Conservation (phyloP, 2,329 filamentous ascomycete species). For the Claviceps fusiformis region DNA sequence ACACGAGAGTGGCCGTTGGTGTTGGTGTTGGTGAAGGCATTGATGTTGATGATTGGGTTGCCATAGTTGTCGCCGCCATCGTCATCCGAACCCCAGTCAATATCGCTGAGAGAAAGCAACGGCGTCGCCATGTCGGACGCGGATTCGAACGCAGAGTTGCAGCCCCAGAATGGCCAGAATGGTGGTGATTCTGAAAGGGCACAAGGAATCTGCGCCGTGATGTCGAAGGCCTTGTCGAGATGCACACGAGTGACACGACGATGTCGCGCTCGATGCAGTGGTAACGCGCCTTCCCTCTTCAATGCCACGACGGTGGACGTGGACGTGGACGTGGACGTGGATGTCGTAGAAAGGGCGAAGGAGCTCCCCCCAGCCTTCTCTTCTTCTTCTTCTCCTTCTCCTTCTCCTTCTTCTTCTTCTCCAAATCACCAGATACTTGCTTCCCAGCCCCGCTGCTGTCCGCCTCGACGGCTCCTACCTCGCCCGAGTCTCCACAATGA, state of each 20-base stretch:
- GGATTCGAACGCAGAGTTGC: background rate
- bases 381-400: background rate
- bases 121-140: background rate
- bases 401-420: background rate
- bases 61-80: background rate
- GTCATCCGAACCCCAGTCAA: slow-evolving; percentile 8
- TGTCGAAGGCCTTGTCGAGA: background rate
- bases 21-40: background rate
- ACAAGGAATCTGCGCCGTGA: too few relatives aligned
- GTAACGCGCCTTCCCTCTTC: slow-evolving; percentile 1
- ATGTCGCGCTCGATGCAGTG: background rate
- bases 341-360: background rate
- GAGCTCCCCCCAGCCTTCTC: background rate
- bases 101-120: slow-evolving; percentile 1
- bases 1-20: background rate
- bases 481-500: background rate
- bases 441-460: too few relatives aligned
- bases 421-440: background rate
- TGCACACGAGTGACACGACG: too few relatives aligned
- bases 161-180: background rate
- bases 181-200: background rate
- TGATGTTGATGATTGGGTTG: too few relatives aligned
- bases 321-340: too few relatives aligned
- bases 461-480: background rate
- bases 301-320: too few relatives aligned